phyloP scores from a whole-genome alignment of 1,284 basidiomycete genomes.

The Melampsora americana region DNA sequence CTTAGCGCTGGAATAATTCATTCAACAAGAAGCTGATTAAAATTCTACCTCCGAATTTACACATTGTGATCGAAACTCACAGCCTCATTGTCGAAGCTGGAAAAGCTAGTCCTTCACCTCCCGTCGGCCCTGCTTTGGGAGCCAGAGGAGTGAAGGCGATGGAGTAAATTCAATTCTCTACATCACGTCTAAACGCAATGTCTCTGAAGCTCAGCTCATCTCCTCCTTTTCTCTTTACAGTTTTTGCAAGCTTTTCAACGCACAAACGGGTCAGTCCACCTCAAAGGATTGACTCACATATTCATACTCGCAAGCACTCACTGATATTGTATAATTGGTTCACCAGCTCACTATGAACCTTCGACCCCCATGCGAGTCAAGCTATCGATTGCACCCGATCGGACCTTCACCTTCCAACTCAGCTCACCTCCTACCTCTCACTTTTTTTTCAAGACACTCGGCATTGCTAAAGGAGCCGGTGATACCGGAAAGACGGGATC shows the following conservation, averaged over 20 bases:
- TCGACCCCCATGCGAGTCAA: conserved; percentile 84
- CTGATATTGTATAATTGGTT: conserved; percentile 63
- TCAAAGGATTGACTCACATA: background rate
- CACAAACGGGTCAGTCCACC: conserved; percentile 25
- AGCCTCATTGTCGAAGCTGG: conserved; percentile 84
- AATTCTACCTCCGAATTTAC: background rate
- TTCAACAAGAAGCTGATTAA: background rate
- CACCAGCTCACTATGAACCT: conserved; percentile 73
- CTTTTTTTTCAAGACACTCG: conserved; percentile 86
- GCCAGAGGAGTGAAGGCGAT: conserved; percentile 98
- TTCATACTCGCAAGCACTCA: background rate
- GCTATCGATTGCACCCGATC: conserved; percentile 90
- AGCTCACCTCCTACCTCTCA: conserved; percentile 85
- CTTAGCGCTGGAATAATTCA: background rate
- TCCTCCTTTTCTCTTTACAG: conserved; percentile 1
- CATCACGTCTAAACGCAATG: conserved; percentile 44
- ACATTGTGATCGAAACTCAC: background rate
- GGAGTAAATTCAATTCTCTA: conserved; percentile 64
- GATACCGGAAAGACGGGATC: conserved; percentile 58
- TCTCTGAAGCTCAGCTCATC: background rate
- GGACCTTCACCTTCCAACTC: conserved; percentile 86
- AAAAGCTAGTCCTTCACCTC: conserved; percentile 91
- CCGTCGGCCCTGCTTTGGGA: conserved; percentile 93
- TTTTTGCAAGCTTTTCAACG: conserved; percentile 44
- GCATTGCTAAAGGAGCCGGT: conserved; percentile 73